Percentiles rank a stretch among this genome's conserved stretches.
phyloP scores from a whole-genome alignment of 345 rosid species.

The Conringia planisiliqua region DNA sequence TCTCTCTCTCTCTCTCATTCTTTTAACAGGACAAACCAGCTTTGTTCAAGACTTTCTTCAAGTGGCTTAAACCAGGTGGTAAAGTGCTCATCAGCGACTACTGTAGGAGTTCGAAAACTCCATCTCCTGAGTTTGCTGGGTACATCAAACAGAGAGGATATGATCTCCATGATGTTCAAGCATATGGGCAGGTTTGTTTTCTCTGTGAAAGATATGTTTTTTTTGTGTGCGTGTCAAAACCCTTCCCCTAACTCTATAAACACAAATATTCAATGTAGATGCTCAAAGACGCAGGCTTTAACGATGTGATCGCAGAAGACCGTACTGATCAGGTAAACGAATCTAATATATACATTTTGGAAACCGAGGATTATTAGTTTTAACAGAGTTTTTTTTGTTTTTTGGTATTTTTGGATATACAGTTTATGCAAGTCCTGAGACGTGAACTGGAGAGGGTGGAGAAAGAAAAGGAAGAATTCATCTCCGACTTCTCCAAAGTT shows the following conservation, averaged over 20 bases:
- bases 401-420: not conserved
- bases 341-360: not conserved
- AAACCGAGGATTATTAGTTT: not conserved
- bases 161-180: conserved; percentile 84
- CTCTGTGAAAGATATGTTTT: not conserved
- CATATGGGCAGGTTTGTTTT: conserved; percentile 70
- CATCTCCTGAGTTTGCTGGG: conserved; percentile 64
- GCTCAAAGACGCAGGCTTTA: conserved; percentile 82
- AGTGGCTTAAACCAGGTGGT: conserved; percentile 97
- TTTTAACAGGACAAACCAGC: conserved; percentile 78
- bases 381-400: not conserved
- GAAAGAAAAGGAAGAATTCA: conserved; percentile 69
- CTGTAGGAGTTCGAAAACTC: conserved; percentile 68
- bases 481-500: conserved; percentile 76
- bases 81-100: conserved; percentile 90
- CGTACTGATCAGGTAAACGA: conserved; percentile 78
- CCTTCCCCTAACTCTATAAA: not conserved
- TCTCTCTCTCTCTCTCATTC: not conserved
- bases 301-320: conserved; percentile 73
- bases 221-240: not conserved
- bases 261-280: conserved; percentile 40
- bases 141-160: conserved; percentile 93
- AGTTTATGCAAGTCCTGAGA: conserved; percentile 74
- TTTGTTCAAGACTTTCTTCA: conserved; percentile 77
- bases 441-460: conserved; percentile 61